Evolutionary conservation across 2,329 filamentous ascomycete species (phyloP), one percentile per base, ranked within the genome.

Genomic region (Talaromyces rugulosus): DNA sequence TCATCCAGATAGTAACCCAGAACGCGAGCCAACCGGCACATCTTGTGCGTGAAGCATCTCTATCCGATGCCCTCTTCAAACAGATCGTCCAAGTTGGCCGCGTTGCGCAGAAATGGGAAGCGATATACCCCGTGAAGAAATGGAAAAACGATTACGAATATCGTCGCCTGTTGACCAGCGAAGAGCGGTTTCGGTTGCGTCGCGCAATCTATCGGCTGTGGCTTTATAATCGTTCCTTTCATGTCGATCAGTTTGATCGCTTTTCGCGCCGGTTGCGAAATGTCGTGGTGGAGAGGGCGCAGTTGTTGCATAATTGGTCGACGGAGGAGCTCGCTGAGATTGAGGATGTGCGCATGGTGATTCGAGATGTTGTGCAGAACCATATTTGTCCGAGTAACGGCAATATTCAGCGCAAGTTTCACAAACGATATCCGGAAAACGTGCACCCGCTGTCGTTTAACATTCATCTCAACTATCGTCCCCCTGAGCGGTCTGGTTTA

Each of bases 311-410:
- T 65, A 85, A 86, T 66, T 88, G 83, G 83, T 78, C 75, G 50
- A 83, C 81, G 0, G 60, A 64, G 14, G 83, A 87, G 64, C 74
- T 88, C 33, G 81, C 82, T 11, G 84, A 87, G 66, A 84, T 87
- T 44, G 82, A 85, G 54, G 85, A 88, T 68, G 75, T 85, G 30
- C 81, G 85, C 52, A 66, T 74, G 33, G 73, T 87, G n/a, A 77
- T 88, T 16, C 77, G 80, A 50, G 83, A 86, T 59, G 76, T 86
- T 3, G 72, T 88, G 4, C 79, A 82, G 63, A 80, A 78, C 67
- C 84, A 86, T 63, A 78, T 88, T 60, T 87, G 85, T 69, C 85
- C 85, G 0, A 85, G 82, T 63, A 87, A 87, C 68, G 84, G 84
- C 61, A 82, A 82, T 50, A 83, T 87, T 34, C 77, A 83, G 52